Evolutionary conservation across 345 rosid genomes (phyloP).

Genomic region (Eucalyptus sp.): DNA sequence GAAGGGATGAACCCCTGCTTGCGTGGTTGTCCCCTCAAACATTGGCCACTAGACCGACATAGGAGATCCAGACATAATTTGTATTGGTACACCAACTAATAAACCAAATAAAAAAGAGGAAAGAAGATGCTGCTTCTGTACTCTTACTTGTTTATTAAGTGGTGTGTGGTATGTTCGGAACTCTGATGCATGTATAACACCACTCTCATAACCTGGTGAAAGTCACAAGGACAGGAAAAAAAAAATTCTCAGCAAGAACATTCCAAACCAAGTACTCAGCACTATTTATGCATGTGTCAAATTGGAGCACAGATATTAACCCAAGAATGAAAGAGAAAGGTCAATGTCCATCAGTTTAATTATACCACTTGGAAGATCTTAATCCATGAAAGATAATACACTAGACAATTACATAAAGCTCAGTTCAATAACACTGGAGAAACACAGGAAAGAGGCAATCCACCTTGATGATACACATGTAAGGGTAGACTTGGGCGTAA

Average conservation of each 20-base stretch:
- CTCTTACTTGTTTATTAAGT: conserved; percentile 67
- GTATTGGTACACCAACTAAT: background rate
- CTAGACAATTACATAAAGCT: background rate
- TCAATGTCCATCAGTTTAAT: background rate
- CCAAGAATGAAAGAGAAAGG: background rate
- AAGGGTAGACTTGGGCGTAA: background rate
- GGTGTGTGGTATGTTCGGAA: conserved; percentile 95
- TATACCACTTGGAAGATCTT: background rate
- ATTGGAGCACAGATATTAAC: background rate
- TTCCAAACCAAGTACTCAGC: background rate
- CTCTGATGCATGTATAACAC: conserved; percentile 79
- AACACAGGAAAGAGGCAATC: background rate
- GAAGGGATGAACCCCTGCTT: background rate
- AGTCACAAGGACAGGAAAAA: background rate
- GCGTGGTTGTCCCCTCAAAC: background rate
- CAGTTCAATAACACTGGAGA: background rate
- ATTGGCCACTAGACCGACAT: background rate
- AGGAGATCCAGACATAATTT: background rate
- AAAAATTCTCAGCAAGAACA: background rate
- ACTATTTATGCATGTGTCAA: background rate
- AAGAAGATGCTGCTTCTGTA: background rate
- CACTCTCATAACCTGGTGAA: conserved; percentile 56
- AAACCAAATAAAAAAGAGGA: background rate
- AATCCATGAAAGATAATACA: background rate
- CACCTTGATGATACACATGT: background rate